Percentiles rank a stretch among this genome's conserved stretches.
These are phyloP conservation scores for Aspergillus carlsbadensis DNA, from an alignment of 495 filamentous ascomycete species.

Conservation along the genomic window DNA sequence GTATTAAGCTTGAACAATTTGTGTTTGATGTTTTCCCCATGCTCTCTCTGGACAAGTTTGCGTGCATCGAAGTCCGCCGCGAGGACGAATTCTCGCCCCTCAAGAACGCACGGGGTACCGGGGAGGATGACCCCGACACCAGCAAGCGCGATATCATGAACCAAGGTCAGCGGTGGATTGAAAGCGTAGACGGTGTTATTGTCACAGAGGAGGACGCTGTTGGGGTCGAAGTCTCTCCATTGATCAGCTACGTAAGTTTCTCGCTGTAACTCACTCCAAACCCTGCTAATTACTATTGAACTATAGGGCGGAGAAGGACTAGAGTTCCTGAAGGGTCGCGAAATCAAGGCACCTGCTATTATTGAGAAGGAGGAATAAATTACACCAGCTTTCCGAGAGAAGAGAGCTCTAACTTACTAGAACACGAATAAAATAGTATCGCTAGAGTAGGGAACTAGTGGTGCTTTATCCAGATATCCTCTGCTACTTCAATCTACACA, in stretches of 20 bases:
- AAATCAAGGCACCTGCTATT: constrained; percentile 73
- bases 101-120: constrained; percentile 91
- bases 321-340: constrained; percentile 68
- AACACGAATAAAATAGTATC: neutral
- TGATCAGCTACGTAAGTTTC: constrained; percentile 89
- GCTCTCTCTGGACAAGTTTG: constrained; percentile 84
- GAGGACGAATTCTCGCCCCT: constrained; percentile 98
- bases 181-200: constrained; percentile 74
- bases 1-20: constrained; percentile 98
- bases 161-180: constrained; percentile 82
- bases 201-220: constrained; percentile 63
- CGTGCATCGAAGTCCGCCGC: constrained; percentile 90
- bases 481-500: neutral
- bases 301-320: constrained; percentile 86
- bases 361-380: constrained; percentile 68
- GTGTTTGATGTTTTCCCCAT: constrained; percentile 98
- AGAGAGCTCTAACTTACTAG: neutral
- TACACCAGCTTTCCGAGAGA: neutral
- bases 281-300: constrained; percentile 29
- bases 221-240: constrained; percentile 88
- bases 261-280: constrained; percentile 8
- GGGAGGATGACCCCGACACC: constrained; percentile 92
- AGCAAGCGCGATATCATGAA: constrained; percentile 84
- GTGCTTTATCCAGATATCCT: neutral
- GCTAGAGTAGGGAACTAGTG: neutral